phyloP scores from a whole-genome alignment of 1,284 basidiomycete genomes.

The Cystobasidiaceae sp. region DNA sequence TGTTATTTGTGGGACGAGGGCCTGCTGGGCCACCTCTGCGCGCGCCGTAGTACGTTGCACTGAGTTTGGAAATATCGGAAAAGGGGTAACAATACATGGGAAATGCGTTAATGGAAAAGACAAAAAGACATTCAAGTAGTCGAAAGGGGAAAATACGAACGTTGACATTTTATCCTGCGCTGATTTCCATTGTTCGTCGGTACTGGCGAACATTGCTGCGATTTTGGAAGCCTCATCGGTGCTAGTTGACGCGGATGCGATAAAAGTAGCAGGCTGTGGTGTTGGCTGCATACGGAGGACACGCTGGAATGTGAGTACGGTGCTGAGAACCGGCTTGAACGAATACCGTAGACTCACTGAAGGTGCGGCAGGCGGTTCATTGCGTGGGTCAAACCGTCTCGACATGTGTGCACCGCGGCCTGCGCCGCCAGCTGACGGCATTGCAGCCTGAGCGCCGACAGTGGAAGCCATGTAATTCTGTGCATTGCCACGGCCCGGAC shows the following conservation, averaged over 20 bases:
- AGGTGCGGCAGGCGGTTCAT: constrained; percentile 52
- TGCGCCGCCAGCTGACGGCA: constrained; percentile 34
- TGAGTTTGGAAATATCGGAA: constrained; percentile 47
- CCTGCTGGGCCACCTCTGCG: constrained; percentile 62
- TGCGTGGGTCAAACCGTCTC: constrained; percentile 82
- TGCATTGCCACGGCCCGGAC: constrained; percentile 87
- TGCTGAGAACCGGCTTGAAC: too few relatives aligned
- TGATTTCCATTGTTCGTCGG: constrained; percentile 88
- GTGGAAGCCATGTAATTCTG: constrained; percentile 39
- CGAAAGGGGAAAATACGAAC: constrained; percentile 58
- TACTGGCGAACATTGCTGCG: constrained; percentile 90
- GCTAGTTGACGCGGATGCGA: constrained; percentile 44
- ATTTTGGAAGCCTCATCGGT: constrained; percentile 80
- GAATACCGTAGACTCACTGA: constrained; percentile 30
- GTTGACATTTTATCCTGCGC: constrained; percentile 95
- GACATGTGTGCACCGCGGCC: constrained; percentile 56
- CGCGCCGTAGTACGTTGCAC: constrained; percentile 62
- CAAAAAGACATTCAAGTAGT: neutral
- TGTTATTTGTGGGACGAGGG: constrained; percentile 53
- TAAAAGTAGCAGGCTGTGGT: constrained; percentile 25
- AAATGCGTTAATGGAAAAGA: neutral
- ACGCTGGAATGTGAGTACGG: neutral
- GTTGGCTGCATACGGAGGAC: neutral
- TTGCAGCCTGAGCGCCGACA: neutral
- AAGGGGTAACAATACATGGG: neutral